Percentiles rank a stretch among this genome's conserved stretches.
These are phyloP conservation scores for Blastocystis sp. DNA, from an alignment of 352 stramenopile species.

Conservation along the genomic window DNA sequence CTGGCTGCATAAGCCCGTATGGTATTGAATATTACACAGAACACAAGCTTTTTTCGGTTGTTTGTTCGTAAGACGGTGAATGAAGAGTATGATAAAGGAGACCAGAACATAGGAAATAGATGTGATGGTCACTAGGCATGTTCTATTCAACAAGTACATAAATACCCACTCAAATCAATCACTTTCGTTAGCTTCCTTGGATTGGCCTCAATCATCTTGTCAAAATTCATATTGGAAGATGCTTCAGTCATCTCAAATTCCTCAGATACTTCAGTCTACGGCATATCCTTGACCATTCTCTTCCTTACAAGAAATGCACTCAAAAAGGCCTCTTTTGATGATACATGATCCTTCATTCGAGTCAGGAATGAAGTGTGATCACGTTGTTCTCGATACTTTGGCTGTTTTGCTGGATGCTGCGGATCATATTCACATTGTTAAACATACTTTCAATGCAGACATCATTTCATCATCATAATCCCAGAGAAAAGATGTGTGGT, in stretches of 20 bases:
- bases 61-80: not conserved
- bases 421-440: not conserved
- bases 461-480: constrained; percentile 89
- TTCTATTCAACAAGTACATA: not conserved
- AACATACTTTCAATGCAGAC: constrained; percentile 84
- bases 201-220: constrained; percentile 33
- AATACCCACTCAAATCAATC: constrained; percentile 24
- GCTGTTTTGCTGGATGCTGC: constrained; percentile 81
- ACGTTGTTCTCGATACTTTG: constrained; percentile 86
- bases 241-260: constrained; percentile 18
- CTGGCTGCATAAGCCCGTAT: constrained; percentile 39
- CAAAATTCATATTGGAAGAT: not conserved
- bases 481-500: constrained; percentile 96
- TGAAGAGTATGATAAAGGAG: too few species aligned
- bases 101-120: too few species aligned
- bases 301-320: constrained; percentile 57
- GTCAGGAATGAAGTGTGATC: constrained; percentile 88
- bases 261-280: constrained; percentile 27
- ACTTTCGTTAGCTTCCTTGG: constrained; percentile 31
- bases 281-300: not conserved
- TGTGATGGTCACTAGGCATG: too few species aligned
- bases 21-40: constrained; percentile 66
- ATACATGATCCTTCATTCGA: constrained; percentile 77
- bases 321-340: constrained; percentile 69
- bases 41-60: constrained; percentile 45